Conservation (phyloP, 805 yeast species). For the Nakazawaea pomicola region DNA sequence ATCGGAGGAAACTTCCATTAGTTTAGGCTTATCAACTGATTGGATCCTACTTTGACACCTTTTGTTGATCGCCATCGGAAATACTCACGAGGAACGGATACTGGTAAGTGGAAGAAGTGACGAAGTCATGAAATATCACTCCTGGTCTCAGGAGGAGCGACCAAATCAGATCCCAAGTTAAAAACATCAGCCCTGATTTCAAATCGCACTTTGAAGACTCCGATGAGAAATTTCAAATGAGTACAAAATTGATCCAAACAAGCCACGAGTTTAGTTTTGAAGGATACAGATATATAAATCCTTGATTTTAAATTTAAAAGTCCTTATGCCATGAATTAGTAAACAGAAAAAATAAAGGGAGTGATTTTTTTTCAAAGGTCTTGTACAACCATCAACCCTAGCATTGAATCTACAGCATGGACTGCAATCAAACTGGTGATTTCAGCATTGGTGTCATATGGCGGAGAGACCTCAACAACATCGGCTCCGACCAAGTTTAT, state of each 20-base stretch:
- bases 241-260: no score
- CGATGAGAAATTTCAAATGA: no score
- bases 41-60: neutral
- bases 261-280: no score
- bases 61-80: neutral
- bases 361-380: conserved; percentile 14
- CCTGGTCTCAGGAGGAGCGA: neutral
- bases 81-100: conserved; percentile 1
- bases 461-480: conserved; percentile 69
- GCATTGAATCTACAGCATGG: conserved; percentile 48
- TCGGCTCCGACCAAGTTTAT: conserved; percentile 69
- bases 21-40: no score
- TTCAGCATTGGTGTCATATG: conserved; percentile 56
- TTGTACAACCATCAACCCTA: conserved; percentile 40
- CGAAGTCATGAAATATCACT: neutral
- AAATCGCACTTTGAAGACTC: no score
- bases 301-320: no score
- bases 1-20: no score
- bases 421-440: conserved; percentile 63
- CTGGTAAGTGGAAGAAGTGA: neutral
- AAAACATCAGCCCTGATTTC: no score
- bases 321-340: no score
- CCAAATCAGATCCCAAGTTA: neutral
- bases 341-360: no score
- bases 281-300: no score